Evolutionary conservation across 2,329 filamentous ascomycete species (phyloP).

Genomic region (Epichloe typhina): DNA sequence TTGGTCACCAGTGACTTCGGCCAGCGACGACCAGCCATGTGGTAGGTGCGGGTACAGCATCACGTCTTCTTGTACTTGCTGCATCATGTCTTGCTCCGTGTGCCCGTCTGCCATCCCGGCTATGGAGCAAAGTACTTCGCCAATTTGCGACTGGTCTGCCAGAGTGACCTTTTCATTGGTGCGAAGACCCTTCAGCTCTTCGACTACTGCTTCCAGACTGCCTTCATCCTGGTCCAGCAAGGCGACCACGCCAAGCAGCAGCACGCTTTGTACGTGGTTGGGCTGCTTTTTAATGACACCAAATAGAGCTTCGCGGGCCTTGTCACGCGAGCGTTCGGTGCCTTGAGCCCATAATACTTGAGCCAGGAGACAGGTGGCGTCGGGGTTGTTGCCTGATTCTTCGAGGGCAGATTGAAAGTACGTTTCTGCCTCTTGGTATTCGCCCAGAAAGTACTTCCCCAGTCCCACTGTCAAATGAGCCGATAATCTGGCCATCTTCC

Average conservation of each 20-base stretch:
- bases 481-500: constrained; percentile 62
- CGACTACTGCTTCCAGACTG: constrained; percentile 64
- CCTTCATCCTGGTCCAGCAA: constrained; percentile 69
- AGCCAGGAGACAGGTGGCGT: constrained; percentile 75
- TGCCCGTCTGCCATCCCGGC: constrained; percentile 42
- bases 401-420: constrained; percentile 71
- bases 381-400: constrained; percentile 63
- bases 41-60: constrained; percentile 71
- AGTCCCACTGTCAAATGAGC: constrained; percentile 78
- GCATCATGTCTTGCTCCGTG: constrained; percentile 36
- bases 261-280: constrained; percentile 64
- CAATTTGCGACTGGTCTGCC: constrained; percentile 54
- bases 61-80: constrained; percentile 61
- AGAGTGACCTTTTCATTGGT: constrained; percentile 50
- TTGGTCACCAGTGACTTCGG: constrained; percentile 41
- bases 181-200: constrained; percentile 62
- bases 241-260: constrained; percentile 73
- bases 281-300: constrained; percentile 62
- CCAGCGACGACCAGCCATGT: constrained; percentile 68
- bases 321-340: constrained; percentile 56
- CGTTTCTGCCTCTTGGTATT: constrained; percentile 55
- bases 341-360: constrained; percentile 91
- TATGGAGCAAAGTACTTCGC: constrained; percentile 63
- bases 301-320: constrained; percentile 69
- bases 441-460: constrained; percentile 58